Conservation (phyloP, 2,329 filamentous ascomycete genomes). For the Calonectria pseudoreteaudii region DNA sequence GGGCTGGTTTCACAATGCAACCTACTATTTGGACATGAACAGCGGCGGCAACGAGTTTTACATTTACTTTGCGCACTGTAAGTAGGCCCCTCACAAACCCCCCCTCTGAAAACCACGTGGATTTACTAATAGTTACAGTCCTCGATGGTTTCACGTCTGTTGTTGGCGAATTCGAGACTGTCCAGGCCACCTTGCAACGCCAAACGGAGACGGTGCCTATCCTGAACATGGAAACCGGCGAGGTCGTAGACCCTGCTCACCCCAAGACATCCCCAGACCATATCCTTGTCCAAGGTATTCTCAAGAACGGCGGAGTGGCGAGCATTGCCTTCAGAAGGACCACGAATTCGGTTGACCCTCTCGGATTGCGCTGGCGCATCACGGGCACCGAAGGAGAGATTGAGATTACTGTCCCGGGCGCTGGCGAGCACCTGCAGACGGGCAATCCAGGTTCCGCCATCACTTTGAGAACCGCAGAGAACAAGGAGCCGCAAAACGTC, state of each 20-base stretch:
- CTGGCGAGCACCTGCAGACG: not conserved
- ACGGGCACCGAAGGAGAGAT: constrained; percentile 29
- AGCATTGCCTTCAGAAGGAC: constrained; percentile 18
- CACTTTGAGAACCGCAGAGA: not conserved
- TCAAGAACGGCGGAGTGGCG: constrained; percentile 16
- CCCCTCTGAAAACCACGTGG: too few relatives aligned
- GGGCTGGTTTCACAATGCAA: not conserved
- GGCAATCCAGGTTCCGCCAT: not conserved
- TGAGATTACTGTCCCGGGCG: not conserved
- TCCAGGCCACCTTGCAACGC: constrained; percentile 20
- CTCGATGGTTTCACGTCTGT: constrained; percentile 23
- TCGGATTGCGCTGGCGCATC: constrained; percentile 27
- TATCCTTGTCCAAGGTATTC: constrained; percentile 19
- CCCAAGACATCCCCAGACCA: constrained; percentile 17
- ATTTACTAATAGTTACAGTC: not conserved
- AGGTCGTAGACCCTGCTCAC: constrained; percentile 3
- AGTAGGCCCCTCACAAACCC: not conserved
- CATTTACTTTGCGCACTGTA: constrained; percentile 27
- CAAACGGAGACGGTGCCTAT: not conserved
- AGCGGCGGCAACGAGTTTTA: constrained; percentile 19
- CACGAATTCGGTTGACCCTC: constrained; percentile 6
- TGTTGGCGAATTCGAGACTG: constrained; percentile 16
- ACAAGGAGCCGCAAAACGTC: not conserved
- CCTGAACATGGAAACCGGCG: not conserved
- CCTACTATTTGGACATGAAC: constrained; percentile 21